Base-by-base conservation (phyloP, 2,329 filamentous ascomycete genomes). In the Ophiostoma sp. region DNA sequence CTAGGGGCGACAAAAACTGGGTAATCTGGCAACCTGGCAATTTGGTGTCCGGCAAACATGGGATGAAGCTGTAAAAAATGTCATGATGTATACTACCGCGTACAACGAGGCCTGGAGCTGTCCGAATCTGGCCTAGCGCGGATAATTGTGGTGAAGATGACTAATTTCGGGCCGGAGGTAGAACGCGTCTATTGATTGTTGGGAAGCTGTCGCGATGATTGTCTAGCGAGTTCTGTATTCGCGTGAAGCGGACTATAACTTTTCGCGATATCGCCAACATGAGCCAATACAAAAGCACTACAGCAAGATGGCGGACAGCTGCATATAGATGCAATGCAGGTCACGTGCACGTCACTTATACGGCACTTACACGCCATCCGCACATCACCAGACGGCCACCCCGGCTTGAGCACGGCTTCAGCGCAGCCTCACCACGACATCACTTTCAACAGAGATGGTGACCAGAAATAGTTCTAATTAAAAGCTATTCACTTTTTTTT, bases 81-180 rank as follows among this genome's bases (percentile, higher is more conserved):
- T 68, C 67, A 44, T 68, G 67, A 68, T 68, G 54, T 23, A 44
- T 68, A 44, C 41, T 68, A 68, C 67, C 35, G 67, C 67, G 67
- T 68, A 68, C 31, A 68, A 54, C 33, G 57, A 48, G 67, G 67
- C 67, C 67, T 68, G 65, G 36, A 44, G 39, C 11, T 67, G 36
- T 57, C 67, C 44, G 1, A 8, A 36, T 41, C 1, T 0, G 48
- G 67, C 23, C 67, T 68, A 68, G 67, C 48, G 67, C 20, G 1
- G 7, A 13, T 23, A 41, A 15, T 23, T 23, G 15, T 23, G 20
- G 11, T n/a, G 33, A 23, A 6, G 35, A 65, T 39, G 62, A 65
- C 62, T 65, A 65, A 65, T 57, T 15, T 57, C 5, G 52, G 3
- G 52, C 17, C 52, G 27, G 52, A 23, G n/a, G 52, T 57, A 57